These are phyloP conservation scores for Brassica incana DNA, from an alignment of 345 rosid species.

Conservation along the genomic window DNA sequence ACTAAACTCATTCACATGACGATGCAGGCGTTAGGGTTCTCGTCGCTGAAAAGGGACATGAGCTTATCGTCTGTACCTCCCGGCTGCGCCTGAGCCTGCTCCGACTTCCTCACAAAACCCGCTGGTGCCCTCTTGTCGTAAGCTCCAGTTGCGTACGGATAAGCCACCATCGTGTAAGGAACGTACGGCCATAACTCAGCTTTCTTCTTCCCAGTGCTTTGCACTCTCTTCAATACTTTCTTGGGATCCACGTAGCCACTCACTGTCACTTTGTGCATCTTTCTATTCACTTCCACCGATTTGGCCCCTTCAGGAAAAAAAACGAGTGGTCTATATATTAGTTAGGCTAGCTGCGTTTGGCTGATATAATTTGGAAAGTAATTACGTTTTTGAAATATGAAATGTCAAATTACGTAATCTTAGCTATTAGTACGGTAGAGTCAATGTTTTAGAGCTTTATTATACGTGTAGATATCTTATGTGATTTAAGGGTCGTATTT, in stretches of 20 bases:
- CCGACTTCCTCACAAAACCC: slow-evolving; percentile 39
- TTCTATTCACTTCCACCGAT: slow-evolving; percentile 39
- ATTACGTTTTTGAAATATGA: not conserved
- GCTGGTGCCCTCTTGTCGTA: slow-evolving; percentile 41
- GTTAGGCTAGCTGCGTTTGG: slow-evolving; percentile 13
- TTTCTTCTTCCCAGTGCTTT: slow-evolving; percentile 37
- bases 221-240: slow-evolving; percentile 34
- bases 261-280: slow-evolving; percentile 36
- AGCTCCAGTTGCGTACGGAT: slow-evolving; percentile 39
- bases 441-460: not conserved
- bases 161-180: slow-evolving; percentile 39
- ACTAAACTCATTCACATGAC: slow-evolving; percentile 27
- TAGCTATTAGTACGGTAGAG: slow-evolving; percentile 1
- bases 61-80: slow-evolving; percentile 39
- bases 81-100: slow-evolving; percentile 36
- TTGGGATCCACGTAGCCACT: slow-evolving; percentile 40
- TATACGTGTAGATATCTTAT: not conserved
- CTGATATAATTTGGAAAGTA: slow-evolving; percentile 8
- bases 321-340: not conserved
- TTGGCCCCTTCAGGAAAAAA: slow-evolving; percentile 31
- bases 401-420: not conserved
- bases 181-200: slow-evolving; percentile 44
- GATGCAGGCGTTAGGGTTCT: slow-evolving; percentile 40
- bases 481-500: not conserved
- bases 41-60: slow-evolving; percentile 40